Percentiles rank a stretch among this genome's conserved stretches.
Conservation (phyloP, 2,329 filamentous ascomycete species). For the Coniochaeta hoffmannii region DNA sequence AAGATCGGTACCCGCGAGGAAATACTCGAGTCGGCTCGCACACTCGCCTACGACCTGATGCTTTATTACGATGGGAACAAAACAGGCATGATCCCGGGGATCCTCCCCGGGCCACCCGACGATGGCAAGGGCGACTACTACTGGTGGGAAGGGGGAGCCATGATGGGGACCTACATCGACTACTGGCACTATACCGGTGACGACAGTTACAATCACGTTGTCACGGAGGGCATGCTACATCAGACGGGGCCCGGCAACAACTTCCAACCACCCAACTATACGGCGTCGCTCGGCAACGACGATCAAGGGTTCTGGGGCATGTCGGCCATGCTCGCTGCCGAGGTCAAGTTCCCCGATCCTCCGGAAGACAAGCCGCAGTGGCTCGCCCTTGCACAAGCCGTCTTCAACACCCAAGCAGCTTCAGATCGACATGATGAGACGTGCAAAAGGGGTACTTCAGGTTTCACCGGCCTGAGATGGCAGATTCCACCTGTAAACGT, state of each 20-base stretch:
- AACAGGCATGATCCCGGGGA: constrained; percentile 36
- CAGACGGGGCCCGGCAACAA: constrained; percentile 45
- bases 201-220: constrained; percentile 45
- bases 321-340: constrained; percentile 59
- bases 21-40: constrained; percentile 2
- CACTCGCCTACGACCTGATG: constrained; percentile 35
- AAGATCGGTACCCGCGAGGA: background rate
- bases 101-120: constrained; percentile 38
- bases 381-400: constrained; percentile 60
- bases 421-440: constrained; percentile 54
- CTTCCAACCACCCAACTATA: constrained; percentile 49
- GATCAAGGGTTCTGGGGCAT: constrained; percentile 67
- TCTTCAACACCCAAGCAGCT: constrained; percentile 55
- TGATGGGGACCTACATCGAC: constrained; percentile 57
- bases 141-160: constrained; percentile 59
- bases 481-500: constrained; percentile 69
- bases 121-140: constrained; percentile 44
- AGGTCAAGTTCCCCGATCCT: constrained; percentile 55
- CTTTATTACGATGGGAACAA: constrained; percentile 38
- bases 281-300: constrained; percentile 52
- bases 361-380: constrained; percentile 47
- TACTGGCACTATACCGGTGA: constrained; percentile 59
- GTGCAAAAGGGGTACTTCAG: too few species aligned
- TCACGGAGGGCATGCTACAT: constrained; percentile 42
- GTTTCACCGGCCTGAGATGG: constrained; percentile 68